A percentile compares a stretch with the other conserved stretches of the same genome.
Evolutionary conservation across 306 rosid species (phyloP).

Genomic region (Glycyrrhiza uralensis): DNA sequence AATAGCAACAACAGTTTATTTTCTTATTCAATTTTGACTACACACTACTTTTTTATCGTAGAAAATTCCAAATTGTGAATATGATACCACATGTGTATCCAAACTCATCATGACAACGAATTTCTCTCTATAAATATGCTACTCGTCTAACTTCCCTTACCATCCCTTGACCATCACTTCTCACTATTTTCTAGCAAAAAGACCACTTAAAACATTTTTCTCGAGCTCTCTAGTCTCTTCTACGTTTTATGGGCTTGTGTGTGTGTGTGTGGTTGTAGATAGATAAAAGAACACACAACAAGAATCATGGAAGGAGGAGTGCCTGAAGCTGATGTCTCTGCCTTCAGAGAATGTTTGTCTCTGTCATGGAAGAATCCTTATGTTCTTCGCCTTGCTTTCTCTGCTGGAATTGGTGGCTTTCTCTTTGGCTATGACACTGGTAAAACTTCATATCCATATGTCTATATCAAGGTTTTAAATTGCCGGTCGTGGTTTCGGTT

Average conservation of each 20-base stretch:
- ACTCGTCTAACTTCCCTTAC: not conserved
- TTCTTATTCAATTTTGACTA: not conserved
- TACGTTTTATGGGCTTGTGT: not conserved
- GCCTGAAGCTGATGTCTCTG: constrained; percentile 41
- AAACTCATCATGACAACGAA: not conserved
- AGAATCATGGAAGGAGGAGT: constrained; percentile 39
- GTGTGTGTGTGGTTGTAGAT: not conserved
- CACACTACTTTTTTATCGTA: not conserved
- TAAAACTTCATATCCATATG: not conserved
- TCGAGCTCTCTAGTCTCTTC: not conserved
- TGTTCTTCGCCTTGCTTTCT: constrained; percentile 49
- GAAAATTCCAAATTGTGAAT: constrained; percentile 11
- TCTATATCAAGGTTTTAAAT: too few relatives aligned
- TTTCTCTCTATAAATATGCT: constrained; percentile 34
- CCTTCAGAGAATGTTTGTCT: constrained; percentile 45
- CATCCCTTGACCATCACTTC: not conserved
- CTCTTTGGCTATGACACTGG: constrained; percentile 53
- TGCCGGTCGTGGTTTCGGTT: too few relatives aligned
- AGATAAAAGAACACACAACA: not conserved
- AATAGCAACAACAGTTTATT: not conserved
- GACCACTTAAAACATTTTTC: not conserved
- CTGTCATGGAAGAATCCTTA: constrained; percentile 46
- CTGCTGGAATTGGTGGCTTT: constrained; percentile 53
- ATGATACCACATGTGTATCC: constrained; percentile 1
- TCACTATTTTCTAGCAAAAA: not conserved